Conservation (phyloP, 1,139 yeast genomes). For the Yamadazyma songkhlaensis region DNA sequence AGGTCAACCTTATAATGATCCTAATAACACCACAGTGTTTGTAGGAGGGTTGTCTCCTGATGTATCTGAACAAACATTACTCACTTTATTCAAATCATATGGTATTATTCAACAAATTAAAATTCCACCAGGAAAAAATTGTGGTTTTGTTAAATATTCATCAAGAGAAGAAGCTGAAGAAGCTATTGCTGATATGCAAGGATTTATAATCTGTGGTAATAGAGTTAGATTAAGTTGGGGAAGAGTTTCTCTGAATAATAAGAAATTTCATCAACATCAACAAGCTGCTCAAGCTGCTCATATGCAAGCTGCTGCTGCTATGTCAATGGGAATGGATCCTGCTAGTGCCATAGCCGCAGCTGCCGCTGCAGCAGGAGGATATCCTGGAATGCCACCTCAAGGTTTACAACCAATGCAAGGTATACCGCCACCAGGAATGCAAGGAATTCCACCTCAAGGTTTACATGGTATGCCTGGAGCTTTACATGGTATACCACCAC, state of each 20-base stretch:
- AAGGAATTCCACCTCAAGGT: constrained; percentile 5
- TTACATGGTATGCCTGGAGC: constrained; percentile 1
- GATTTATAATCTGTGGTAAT: constrained; percentile 83
- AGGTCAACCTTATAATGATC: constrained; percentile 55
- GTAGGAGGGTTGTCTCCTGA: constrained; percentile 84
- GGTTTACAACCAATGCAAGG: constrained; percentile 5
- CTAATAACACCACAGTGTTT: constrained; percentile 88
- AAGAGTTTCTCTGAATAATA: constrained; percentile 42
- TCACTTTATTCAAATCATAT: constrained; percentile 75
- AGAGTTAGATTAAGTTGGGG: constrained; percentile 92
- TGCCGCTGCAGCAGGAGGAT: constrained; percentile 17
- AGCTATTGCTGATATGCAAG: constrained; percentile 91
- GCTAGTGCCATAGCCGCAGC: constrained; percentile 18
- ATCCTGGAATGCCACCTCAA: constrained; percentile 12
- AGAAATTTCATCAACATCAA: constrained; percentile 33
- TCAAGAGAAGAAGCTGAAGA: constrained; percentile 82
- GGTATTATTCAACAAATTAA: constrained; percentile 84
- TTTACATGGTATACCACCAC: constrained; percentile 13
- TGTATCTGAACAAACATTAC: constrained; percentile 73
- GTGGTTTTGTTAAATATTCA: constrained; percentile 87
- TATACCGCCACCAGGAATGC: constrained; percentile 9
- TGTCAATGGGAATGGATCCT: constrained; percentile 37
- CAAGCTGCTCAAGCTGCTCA: constrained; percentile 34
- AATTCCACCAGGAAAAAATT: constrained; percentile 88
- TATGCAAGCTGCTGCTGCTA: constrained; percentile 34